Evolutionary conservation across 192 early-diverging fungal species (phyloP).

Genomic region (Mortierella claussenii): DNA sequence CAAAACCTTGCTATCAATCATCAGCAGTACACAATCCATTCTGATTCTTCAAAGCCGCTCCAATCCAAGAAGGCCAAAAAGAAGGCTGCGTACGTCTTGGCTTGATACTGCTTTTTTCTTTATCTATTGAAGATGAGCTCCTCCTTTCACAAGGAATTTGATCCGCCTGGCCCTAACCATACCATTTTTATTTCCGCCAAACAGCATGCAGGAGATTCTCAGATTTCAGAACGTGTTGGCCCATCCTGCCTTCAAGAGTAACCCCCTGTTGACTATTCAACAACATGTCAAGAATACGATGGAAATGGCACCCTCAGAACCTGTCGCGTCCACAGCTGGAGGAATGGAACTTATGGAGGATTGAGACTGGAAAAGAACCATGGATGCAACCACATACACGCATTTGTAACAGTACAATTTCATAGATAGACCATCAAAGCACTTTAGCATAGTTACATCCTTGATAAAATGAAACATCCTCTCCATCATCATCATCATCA

Average conservation of each 20-base stretch:
- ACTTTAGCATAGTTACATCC: no score
- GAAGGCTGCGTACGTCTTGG: conserved; percentile 63
- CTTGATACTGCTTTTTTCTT: background rate
- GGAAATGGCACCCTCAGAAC: conserved; percentile 52
- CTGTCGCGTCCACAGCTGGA: background rate
- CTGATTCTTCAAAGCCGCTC: conserved; percentile 34
- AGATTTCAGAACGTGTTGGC: conserved; percentile 77
- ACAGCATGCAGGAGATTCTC: conserved; percentile 72
- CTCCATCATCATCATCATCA: no score
- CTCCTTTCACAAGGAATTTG: no score
- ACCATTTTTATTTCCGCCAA: background rate
- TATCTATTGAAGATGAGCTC: background rate
- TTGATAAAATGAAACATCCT: no score
- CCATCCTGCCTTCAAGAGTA: conserved; percentile 77
- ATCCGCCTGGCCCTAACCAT: no score
- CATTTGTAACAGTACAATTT: no score
- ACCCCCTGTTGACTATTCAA: conserved; percentile 76
- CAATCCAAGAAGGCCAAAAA: conserved; percentile 65
- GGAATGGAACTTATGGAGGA: conserved; percentile 40
- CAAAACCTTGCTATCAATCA: conserved; percentile 37
- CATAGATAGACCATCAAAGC: no score
- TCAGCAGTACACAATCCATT: conserved; percentile 40
- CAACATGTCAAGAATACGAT: conserved; percentile 81
- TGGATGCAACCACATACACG: no score
- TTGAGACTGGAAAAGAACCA: background rate